Base-by-base conservation (phyloP, 805 yeast genomes). In the Zygoascus biomembranicola region DNA sequence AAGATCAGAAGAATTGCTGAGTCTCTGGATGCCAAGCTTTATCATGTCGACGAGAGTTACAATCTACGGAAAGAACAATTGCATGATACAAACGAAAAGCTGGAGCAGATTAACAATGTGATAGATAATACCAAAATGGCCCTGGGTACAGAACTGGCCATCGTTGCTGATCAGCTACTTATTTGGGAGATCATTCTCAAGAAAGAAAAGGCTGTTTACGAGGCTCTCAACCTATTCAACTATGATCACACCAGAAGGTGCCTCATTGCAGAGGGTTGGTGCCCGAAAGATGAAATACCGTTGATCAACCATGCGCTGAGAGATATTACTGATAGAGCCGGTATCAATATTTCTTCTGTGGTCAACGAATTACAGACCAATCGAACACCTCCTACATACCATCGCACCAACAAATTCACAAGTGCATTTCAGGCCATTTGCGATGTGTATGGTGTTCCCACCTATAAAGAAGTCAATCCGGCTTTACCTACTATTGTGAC, bases 241-340 rank as follows among this genome's bases (percentile, higher is more conserved):
- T 85, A 82, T 67, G 95, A 87, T 65, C 88, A 82, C 56, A 73
- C 85, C 1, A 82, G 96, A 70, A 77, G 85, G 62, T 88, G 96
- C 28, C 74, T 94, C 56, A 80, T 90, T 50, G 96, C 92, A n/a
- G 98, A 94, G 73, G 99, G 97, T 18, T 94, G 99, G 99, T 73
- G 88, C 14, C 98, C 99, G 39, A 75, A 81, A 14, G 81, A 79
- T 55, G 94, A 86, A 56, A 69, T 90, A 32, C 75, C 76, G 1
- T 59, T 71, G 8, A 77, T 92, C 50, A 82, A 82, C 53, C 69
- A 73, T 31, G 78, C 88, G 1, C 71, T 92, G 55, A 79, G 83
- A 60, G 82, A 79, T 43, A 77, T 82, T 51, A 79, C 85, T 28
- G 80, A 78, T 59, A 54, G 72, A 50, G 68, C 75, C 14, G 70